Conservation (phyloP, 2,329 filamentous ascomycete species). For the Laburnicola sp. region DNA sequence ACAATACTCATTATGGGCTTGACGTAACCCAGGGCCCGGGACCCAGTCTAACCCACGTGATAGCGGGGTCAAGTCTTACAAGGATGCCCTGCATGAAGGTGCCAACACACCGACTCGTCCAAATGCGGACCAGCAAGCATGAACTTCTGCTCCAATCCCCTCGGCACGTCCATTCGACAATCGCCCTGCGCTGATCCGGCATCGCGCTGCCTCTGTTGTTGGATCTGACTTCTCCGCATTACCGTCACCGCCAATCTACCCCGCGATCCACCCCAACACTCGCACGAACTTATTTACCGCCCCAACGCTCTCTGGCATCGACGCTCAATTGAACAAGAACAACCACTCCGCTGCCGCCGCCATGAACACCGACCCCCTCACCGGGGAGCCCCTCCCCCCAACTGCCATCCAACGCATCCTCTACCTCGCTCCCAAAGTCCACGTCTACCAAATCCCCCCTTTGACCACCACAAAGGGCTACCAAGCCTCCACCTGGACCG, state of each 20-base stretch:
- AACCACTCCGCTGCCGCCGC: not conserved
- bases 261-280: conserved; percentile 3
- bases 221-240: conserved; percentile 13
- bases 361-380: conserved; percentile 73
- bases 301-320: not conserved
- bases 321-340: not conserved
- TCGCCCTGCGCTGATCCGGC: conserved; percentile 14
- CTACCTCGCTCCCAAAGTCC: conserved; percentile 72
- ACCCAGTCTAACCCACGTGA: conserved; percentile 10
- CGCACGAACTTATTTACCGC: conserved; percentile 1
- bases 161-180: conserved; percentile 34
- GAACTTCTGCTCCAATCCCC: conserved; percentile 35
- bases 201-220: conserved; percentile 21
- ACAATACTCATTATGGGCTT: no score
- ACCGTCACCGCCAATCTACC: conserved; percentile 9
- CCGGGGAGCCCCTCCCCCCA: conserved; percentile 66
- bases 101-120: conserved; percentile 40
- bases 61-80: conserved; percentile 8
- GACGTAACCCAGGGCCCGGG: no score
- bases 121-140: conserved; percentile 19
- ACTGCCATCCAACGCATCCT: conserved; percentile 85
- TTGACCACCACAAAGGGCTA: conserved; percentile 78
- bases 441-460: conserved; percentile 87
- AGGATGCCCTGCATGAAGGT: conserved; percentile 28
- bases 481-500: conserved; percentile 75